Base-by-base conservation (phyloP, 2,329 filamentous ascomycete species). In the Sphaceloma murrayae region DNA sequence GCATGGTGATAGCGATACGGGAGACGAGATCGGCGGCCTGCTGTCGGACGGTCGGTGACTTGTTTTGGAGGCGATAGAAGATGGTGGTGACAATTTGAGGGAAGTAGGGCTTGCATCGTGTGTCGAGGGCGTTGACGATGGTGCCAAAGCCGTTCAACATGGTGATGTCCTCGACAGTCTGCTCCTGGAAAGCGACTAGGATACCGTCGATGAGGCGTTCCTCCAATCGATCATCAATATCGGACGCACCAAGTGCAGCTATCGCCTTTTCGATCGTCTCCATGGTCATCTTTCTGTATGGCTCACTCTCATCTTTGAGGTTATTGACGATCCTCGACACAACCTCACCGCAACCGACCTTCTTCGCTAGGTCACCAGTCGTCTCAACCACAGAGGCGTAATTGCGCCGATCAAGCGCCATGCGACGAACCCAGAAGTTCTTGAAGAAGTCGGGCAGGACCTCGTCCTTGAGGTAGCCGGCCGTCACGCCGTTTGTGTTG, bases 201-300 rank as follows among this genome's bases (percentile, higher is more conserved):
- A 98, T 91, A 60, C 91, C 91, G 55, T 98, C 91, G 43, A 98
- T 87, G 13, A 98, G 75, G 36, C 87, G 77, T 64, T 96, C 91
- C 63, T 98, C 91, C 26, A 98, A 67, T 30, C 89, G 78, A 63
- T 94, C 85, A 17, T 85, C 84, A 54, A 98, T 88, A 59, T 98
- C 91, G 26, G 91, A 89, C 5, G 89, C 88, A 46, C 91, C 91
- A 44, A 96, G 73, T 46, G 86, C 86, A 11, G 89, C 87, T 56
- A 98, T 83, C 36, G 96, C 79, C 67, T 96, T 98, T 67, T 98
- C 91, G 6, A 96, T 79, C 0, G 91, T 96, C 69, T 98, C 91
- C 24, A 98, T 83, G 0, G 91, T 95, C 91, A 98, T 98, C 72
- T 96, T 96, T 39, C 91, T 81, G 65, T 98, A 98, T 1, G 89